Conservation (phyloP, 2,329 filamentous ascomycete genomes). For the Trichoderma endophyticum region DNA sequence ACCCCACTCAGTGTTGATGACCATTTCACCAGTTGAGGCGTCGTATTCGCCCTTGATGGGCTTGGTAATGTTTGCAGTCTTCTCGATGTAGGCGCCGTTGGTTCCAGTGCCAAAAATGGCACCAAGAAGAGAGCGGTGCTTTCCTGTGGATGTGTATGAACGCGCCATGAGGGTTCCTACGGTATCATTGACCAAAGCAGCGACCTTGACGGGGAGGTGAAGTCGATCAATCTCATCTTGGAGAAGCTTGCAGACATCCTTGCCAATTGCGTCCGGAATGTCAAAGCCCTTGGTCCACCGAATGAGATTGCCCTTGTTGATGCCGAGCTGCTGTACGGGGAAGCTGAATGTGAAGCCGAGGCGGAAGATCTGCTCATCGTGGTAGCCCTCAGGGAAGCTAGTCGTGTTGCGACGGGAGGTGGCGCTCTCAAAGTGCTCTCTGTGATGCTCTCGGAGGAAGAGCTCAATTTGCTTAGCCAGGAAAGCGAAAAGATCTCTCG, state of each 20-base stretch:
- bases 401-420: conserved; percentile 60
- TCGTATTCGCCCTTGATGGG: conserved; percentile 68
- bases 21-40: conserved; percentile 83
- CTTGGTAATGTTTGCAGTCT: conserved; percentile 81
- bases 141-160: conserved; percentile 88
- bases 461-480: conserved; percentile 86
- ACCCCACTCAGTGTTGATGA: conserved; percentile 97
- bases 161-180: conserved; percentile 97
- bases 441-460: conserved; percentile 84
- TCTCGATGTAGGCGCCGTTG: conserved; percentile 96
- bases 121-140: conserved; percentile 82
- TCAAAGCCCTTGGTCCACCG: conserved; percentile 99
- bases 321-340: conserved; percentile 87
- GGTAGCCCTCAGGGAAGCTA: conserved; percentile 56
- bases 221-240: conserved; percentile 87
- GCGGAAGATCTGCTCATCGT: conserved; percentile 78
- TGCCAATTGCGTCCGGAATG: conserved; percentile 87
- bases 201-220: conserved; percentile 85
- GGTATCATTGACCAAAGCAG: conserved; percentile 94
- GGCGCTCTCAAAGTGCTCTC: conserved; percentile 76
- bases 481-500: conserved; percentile 86
- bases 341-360: conserved; percentile 99
- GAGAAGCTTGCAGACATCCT: conserved; percentile 89
- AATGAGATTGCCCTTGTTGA: conserved; percentile 92
- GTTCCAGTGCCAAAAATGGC: conserved; percentile 97